Percentiles rank a stretch among this genome's conserved stretches.
phyloP scores from a whole-genome alignment of 2,329 filamentous ascomycete species.

The Verticillium nonalfalfae region DNA sequence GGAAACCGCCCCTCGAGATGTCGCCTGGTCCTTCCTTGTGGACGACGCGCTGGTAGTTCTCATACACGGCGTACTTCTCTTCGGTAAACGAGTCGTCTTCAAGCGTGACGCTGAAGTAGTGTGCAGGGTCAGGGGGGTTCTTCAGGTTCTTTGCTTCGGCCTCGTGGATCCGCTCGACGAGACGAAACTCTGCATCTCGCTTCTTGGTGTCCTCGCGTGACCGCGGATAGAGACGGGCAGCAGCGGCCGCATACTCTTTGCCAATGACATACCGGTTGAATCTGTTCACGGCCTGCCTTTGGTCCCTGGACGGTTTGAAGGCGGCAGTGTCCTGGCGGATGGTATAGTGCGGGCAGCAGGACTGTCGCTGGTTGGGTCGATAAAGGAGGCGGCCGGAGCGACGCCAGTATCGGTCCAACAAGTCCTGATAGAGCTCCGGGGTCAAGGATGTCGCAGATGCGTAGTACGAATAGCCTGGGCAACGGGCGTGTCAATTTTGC shows the following conservation, averaged over 20 bases:
- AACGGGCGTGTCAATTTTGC: constrained; percentile 15
- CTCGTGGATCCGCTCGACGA: constrained; percentile 63
- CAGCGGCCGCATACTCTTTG: constrained; percentile 58
- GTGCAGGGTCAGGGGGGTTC: constrained; percentile 56
- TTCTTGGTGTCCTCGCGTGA: constrained; percentile 59
- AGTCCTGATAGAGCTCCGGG: constrained; percentile 60
- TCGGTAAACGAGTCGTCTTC: constrained; percentile 65
- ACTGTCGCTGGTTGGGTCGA: constrained; percentile 68
- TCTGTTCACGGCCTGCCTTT: constrained; percentile 68
- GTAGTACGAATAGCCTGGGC: constrained; percentile 67
- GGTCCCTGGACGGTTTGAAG: constrained; percentile 64
- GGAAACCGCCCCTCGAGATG: constrained; percentile 57
- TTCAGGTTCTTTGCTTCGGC: constrained; percentile 51
- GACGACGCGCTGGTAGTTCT: constrained; percentile 69
- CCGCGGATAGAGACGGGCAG: constrained; percentile 57
- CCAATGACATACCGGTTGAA: constrained; percentile 70
- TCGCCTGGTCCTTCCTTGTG: constrained; percentile 59
- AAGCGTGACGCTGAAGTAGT: constrained; percentile 62
- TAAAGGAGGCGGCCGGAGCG: constrained; percentile 67
- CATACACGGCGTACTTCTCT: constrained; percentile 68
- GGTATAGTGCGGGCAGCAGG: constrained; percentile 91
- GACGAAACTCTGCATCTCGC: constrained; percentile 61
- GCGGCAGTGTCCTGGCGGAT: constrained; percentile 62
- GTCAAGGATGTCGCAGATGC: constrained; percentile 54
- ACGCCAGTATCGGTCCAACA: constrained; percentile 74